Base-by-base conservation (phyloP, 2,329 filamentous ascomycete genomes). In the Penicillium palitans region DNA sequence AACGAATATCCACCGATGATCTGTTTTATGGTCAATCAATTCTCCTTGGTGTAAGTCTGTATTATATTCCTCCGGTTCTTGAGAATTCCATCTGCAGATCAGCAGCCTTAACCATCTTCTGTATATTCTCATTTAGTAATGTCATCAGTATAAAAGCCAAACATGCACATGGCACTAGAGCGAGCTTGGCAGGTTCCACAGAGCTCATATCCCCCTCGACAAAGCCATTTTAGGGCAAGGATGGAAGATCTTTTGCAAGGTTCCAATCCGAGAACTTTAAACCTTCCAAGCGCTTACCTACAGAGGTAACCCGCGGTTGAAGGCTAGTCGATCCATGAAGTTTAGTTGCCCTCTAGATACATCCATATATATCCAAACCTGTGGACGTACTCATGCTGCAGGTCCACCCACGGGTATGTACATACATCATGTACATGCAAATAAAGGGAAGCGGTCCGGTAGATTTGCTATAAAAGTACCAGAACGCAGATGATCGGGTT, bases 241-340 rank as follows among this genome's bases (percentile, higher is more conserved):
- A 3, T 33, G 0, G 2, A 31, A 21, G 3, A 6, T 3, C 9
- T 15, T 17, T 4, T 7, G 17, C 3, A 17, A 8, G 2, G 6
- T 37, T n/a, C 15, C 33, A 17, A 17, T 17, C 15, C 6, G 6
- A 17, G 15, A 35, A 35, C 33, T 1, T 17, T 7, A 27, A 27
- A 9, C 31, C 12, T 33, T 33, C 31, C 31, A 5, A 5, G 31
- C 12, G 12, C 12, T 33, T 33, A 33, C 12, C 31, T 13, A 31
- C 29, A 13, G 13, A 9, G 4, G 4, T 31, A 12, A 3, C 29
- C 10, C 10, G 4, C 3, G 10, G 29, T 31, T 31, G 3, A 13
- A 31, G 10, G 29, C 10, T 31, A 31, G 4, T 13, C 12, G 5
- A 5, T 31, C 15, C 15, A 37, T 37, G 7, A 1, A 17, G 15